Conservation (phyloP, 129 eudicot genomes). For the Lactuca sativa region DNA sequence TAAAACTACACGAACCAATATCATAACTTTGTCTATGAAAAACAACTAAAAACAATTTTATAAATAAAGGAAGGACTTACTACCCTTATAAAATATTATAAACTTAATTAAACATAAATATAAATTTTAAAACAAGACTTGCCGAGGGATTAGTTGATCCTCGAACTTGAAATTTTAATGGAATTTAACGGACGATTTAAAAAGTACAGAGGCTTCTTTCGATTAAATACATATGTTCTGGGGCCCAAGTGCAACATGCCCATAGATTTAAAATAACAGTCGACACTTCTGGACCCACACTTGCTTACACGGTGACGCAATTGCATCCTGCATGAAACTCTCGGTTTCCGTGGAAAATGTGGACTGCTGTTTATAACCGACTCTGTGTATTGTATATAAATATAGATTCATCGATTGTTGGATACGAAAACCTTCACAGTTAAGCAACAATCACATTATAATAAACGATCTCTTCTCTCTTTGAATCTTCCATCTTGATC, state of each 20-base stretch:
- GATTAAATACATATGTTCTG: background rate
- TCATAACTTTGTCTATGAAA: too few species aligned
- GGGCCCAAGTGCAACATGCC: background rate
- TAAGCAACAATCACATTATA: background rate
- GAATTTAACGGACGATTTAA: background rate
- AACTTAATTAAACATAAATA: too few species aligned
- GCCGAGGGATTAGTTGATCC: too few species aligned
- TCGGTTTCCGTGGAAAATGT: background rate
- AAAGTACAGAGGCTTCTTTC: background rate
- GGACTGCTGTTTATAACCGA: background rate
- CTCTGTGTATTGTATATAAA: background rate
- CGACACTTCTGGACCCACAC: slow-evolving; percentile 14
- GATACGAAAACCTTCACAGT: background rate
- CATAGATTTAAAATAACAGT: slow-evolving; percentile 1
- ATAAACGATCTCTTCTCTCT: background rate
- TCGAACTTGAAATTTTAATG: too few species aligned
- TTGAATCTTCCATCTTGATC: slow-evolving; percentile 8
- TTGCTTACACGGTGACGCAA: slow-evolving; percentile 1
- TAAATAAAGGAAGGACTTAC: too few species aligned
- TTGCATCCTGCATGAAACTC: background rate
- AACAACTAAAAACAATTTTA: too few species aligned
- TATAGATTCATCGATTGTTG: background rate
- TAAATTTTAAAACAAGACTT: too few species aligned
- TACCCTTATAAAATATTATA: too few species aligned
- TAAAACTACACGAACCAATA: too few species aligned